Percentiles rank a stretch among this genome's conserved stretches.
These are phyloP conservation scores for Apiospora kogelbergensis DNA, from an alignment of 2,329 filamentous ascomycete species.

Conservation along the genomic window DNA sequence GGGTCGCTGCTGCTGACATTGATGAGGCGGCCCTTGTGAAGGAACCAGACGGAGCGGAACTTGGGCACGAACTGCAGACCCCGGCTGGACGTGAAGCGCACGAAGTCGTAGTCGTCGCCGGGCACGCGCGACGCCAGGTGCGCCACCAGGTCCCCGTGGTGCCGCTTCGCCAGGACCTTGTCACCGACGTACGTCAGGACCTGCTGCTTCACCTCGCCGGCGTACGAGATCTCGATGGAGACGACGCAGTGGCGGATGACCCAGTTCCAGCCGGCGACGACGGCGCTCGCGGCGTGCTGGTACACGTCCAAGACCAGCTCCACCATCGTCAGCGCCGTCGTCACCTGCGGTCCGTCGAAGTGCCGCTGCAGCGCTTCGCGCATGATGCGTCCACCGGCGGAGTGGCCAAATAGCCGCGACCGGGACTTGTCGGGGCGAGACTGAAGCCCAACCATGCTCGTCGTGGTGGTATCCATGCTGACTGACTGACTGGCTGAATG, in stretches of 20 bases:
- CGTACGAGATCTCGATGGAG: neutral
- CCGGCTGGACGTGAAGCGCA: no score
- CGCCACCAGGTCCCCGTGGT: neutral
- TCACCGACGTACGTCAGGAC: neutral
- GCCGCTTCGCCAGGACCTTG: neutral
- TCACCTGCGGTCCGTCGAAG: neutral
- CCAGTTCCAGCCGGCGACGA: neutral
- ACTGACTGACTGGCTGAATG: neutral
- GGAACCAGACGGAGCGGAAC: constrained; percentile 1
- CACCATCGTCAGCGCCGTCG: neutral
- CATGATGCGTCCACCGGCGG: neutral
- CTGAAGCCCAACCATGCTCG: neutral
- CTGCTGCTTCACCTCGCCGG: neutral
- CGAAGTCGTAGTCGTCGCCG: neutral
- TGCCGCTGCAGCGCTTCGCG: neutral
- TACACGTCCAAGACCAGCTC: neutral
- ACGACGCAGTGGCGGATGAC: neutral
- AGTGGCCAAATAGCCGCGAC: neutral
- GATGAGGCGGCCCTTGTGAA: neutral
- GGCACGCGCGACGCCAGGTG: no score
- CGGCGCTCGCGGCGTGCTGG: neutral
- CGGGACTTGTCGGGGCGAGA: neutral
- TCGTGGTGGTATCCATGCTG: neutral
- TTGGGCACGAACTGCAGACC: neutral
- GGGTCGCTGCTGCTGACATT: neutral